phyloP scores from a whole-genome alignment of 495 filamentous ascomycete species.

The Penicillium cinerascens region DNA sequence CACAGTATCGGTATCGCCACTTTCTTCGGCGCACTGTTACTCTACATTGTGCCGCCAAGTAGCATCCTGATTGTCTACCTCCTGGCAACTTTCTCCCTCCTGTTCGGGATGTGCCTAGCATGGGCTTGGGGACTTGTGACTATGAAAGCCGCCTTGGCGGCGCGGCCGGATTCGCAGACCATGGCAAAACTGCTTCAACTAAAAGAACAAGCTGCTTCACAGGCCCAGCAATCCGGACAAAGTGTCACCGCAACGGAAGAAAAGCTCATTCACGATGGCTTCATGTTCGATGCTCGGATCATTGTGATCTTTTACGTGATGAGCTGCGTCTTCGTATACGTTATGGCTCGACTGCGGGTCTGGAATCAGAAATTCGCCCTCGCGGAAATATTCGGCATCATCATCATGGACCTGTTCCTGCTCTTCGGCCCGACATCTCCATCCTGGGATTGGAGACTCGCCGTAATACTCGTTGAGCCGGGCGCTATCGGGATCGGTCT shows the following conservation, averaged over 20 bases:
- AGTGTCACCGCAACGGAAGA: not conserved
- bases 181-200: not conserved
- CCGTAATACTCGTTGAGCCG: not conserved
- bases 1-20: constrained; percentile 14
- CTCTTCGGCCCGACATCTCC: constrained; percentile 12
- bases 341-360: constrained; percentile 13
- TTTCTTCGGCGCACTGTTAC: constrained; percentile 15
- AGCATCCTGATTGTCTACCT: constrained; percentile 20
- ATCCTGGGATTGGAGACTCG: not conserved
- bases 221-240: not conserved
- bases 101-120: not conserved
- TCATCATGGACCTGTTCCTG: constrained; percentile 19
- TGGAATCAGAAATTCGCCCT: constrained; percentile 17
- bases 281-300: constrained; percentile 23
- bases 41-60: constrained; percentile 17
- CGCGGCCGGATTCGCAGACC: not conserved
- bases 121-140: not conserved
- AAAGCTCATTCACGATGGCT: constrained; percentile 14
- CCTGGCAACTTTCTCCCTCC: not conserved
- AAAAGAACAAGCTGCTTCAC: not conserved
- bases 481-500: not conserved
- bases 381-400: constrained; percentile 17
- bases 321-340: constrained; percentile 18
- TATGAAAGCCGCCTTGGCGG: constrained; percentile 1
- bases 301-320: constrained; percentile 16